phyloP scores from a whole-genome alignment of 441 rosid genomes.

The Biscutella laevigata region DNA sequence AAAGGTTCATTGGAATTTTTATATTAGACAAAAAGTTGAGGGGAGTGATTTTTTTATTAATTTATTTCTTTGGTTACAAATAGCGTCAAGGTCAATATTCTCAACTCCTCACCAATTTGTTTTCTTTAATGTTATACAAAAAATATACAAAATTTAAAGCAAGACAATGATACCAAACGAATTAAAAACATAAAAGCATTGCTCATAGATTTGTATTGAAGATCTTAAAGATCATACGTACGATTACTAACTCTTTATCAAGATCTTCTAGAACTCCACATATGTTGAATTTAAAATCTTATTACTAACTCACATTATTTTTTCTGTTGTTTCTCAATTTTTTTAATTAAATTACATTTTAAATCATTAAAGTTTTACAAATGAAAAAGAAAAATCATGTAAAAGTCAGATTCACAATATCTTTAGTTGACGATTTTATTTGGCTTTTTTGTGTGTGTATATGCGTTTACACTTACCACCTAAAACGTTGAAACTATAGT shows the following conservation, averaged over 20 bases:
- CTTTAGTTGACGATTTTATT: constrained; percentile 19
- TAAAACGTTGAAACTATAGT: neutral
- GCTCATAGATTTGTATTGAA: constrained; percentile 15
- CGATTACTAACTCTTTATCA: constrained; percentile 10
- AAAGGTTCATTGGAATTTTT: neutral
- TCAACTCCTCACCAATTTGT: neutral
- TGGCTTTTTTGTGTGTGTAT: neutral
- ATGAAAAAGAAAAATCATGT: neutral
- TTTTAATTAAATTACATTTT: too few relatives aligned
- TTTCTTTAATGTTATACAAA: neutral
- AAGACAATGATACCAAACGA: neutral
- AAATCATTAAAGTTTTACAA: neutral
- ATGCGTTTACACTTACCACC: constrained; percentile 19
- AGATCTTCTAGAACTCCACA: constrained; percentile 16
- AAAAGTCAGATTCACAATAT: constrained; percentile 18
- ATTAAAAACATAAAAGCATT: neutral
- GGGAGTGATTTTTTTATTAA: too few relatives aligned
- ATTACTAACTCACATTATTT: too few relatives aligned
- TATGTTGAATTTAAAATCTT: neutral
- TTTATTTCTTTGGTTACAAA: neutral
- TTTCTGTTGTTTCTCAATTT: neutral
- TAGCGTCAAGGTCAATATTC: constrained; percentile 13
- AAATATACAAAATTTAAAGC: neutral
- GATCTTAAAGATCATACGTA: constrained; percentile 2
- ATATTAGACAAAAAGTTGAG: neutral